Base-by-base conservation (phyloP, 2,329 filamentous ascomycete genomes). In the Leptographium procerum region DNA sequence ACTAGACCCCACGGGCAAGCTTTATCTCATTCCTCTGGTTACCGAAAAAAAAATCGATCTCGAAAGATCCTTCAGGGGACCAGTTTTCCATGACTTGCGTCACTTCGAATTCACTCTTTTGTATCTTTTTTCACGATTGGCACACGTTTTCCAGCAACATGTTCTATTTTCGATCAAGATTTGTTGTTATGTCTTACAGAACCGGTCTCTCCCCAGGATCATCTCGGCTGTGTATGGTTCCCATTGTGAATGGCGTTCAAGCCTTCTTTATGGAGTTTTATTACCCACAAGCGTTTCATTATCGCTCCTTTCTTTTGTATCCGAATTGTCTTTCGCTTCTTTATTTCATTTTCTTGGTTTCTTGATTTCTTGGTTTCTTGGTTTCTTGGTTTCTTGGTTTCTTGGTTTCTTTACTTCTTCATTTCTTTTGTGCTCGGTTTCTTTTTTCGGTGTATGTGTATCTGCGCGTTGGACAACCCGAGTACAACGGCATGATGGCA, bases 121-220 rank as follows among this genome's bases (percentile, higher is more conserved):
- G 24, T 8, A 29, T 50, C 14, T 16, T 28, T 47, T 55, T 45
- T 47, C 47, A 22, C 52, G 58, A 56, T 24, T 29, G 34, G 48
- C 40, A n/a, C 55, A 56, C 53, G 58, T 59, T 61, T 62, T 55
- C 60, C 60, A 59, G 60, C 55, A 58, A 61, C 51, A 53, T 61
- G 51, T 36, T 58, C 58, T 61, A 58, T 57, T 26, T 56, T 33
- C 19, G 45, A 40, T n/a, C 9, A 43, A n/a, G 22, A 57, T 51
- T 43, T 56, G 36, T 33, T 28, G 45, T 61, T 52, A 33, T 51
- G 36, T 61, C 58, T 54, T 14, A 51, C 45, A 28, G 36, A 45
- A 45, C 24, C 40, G 53, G 36, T n/a, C 47, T 29, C 29, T 43
- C 9, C 10, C 40, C 40, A 40, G 36, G 58, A 61, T 61, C 64